Percentiles rank a stretch among this genome's conserved stretches.
These are phyloP conservation scores for Pisolithus tinctorius DNA, from an alignment of 768 basidiomycete genomes.

Conservation along the genomic window DNA sequence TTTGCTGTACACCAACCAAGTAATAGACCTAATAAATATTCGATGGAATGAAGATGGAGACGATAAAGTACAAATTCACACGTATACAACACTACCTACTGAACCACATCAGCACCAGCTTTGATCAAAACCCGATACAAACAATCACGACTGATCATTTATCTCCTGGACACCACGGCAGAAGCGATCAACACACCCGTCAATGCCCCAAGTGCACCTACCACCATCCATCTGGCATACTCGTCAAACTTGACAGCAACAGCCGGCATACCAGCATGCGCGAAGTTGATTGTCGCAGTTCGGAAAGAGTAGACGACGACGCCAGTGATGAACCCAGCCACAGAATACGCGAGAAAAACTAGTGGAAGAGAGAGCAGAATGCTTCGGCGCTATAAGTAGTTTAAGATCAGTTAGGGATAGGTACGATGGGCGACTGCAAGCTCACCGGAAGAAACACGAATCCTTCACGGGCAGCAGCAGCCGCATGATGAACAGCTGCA, in stretches of 20 bases:
- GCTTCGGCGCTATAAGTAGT: slow-evolving; percentile 35
- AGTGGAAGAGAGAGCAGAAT: slow-evolving; percentile 66
- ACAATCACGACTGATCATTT: too few relatives aligned
- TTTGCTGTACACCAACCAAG: too few relatives aligned
- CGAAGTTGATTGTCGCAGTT: slow-evolving; percentile 37
- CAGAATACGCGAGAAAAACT: slow-evolving; percentile 66
- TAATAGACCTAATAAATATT: too few relatives aligned
- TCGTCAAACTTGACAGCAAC: slow-evolving; percentile 45
- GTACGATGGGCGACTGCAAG: neutral
- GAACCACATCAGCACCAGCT: too few relatives aligned
- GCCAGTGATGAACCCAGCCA: slow-evolving; percentile 60
- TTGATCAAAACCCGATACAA: too few relatives aligned
- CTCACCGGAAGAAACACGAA: slow-evolving; percentile 50
- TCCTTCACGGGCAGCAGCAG: slow-evolving; percentile 42
- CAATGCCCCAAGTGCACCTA: slow-evolving; percentile 58
- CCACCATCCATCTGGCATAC: slow-evolving; percentile 55
- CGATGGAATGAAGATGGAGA: too few relatives aligned
- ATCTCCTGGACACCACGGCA: slow-evolving; percentile 26
- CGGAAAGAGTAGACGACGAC: slow-evolving; percentile 62
- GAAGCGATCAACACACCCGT: slow-evolving; percentile 55
- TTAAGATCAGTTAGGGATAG: slow-evolving; percentile 4
- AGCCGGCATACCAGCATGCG: slow-evolving; percentile 20
- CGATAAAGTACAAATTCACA: too few relatives aligned
- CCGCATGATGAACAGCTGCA: slow-evolving; percentile 28
- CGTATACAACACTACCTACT: too few relatives aligned